Percentiles rank a stretch among this genome's conserved stretches.
Conservation (phyloP, 1,284 basidiomycete genomes). For the Leccinum pallidistipes region DNA sequence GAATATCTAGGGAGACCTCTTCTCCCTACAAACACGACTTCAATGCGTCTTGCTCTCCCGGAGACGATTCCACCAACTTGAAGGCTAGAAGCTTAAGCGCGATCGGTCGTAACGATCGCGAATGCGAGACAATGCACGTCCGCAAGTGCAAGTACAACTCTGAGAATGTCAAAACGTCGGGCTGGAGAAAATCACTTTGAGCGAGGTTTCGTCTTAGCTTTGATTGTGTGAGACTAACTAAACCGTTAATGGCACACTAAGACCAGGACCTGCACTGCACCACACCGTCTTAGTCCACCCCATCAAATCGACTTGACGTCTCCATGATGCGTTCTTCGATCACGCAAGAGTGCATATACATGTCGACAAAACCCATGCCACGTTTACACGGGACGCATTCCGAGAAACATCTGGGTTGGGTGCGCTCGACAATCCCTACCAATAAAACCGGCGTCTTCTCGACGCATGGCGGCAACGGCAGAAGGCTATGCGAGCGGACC, state of each 20-base stretch:
- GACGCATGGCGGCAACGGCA: conserved; percentile 52
- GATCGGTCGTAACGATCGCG: conserved; percentile 52
- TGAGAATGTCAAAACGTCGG: conserved; percentile 38
- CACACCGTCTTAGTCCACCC: conserved; percentile 46
- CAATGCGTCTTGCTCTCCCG: conserved; percentile 56
- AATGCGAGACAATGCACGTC: conserved; percentile 57
- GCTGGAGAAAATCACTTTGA: conserved; percentile 6
- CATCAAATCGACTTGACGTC: conserved; percentile 42
- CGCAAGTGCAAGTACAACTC: conserved; percentile 50
- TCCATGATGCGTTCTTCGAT: conserved; percentile 41
- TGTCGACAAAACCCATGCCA: conserved; percentile 53
- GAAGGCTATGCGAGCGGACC: conserved; percentile 39
- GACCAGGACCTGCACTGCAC: conserved; percentile 59
- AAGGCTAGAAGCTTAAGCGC: conserved; percentile 56
- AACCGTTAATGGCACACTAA: conserved; percentile 52
- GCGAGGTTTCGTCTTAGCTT: conserved; percentile 38
- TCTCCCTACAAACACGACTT: conserved; percentile 72
- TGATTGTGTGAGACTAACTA: conserved; percentile 50
- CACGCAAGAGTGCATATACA: conserved; percentile 47
- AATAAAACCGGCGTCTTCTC: conserved; percentile 46
- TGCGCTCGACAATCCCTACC: conserved; percentile 28
- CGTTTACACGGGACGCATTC: conserved; percentile 40
- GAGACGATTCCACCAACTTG: conserved; percentile 40
- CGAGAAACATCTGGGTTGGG: conserved; percentile 37
- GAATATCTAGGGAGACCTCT: conserved; percentile 69